A percentile compares a stretch with the other conserved stretches of the same genome.
These are phyloP conservation scores for Epipyxis sp. DNA, from an alignment of 108 stramenopile species.

Conservation along the genomic window DNA sequence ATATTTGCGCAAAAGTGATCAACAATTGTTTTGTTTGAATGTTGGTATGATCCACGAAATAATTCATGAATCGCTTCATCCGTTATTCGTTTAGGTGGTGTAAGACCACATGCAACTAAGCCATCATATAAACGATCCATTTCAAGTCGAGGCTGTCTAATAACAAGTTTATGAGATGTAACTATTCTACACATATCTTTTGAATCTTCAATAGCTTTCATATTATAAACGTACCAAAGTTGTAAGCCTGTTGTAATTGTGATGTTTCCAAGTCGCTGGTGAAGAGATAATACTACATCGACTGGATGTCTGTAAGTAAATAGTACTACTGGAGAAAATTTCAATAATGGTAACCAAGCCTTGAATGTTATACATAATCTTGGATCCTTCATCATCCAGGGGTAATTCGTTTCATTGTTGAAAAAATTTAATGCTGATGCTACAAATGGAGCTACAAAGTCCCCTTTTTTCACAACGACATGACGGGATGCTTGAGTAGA, in stretches of 20 bases:
- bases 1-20: too few species aligned
- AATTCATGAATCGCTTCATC: too few species aligned
- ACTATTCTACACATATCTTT: conserved; percentile 66
- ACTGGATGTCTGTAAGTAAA: conserved; percentile 89
- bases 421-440: not conserved
- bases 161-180: conserved; percentile 69
- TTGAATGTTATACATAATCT: conserved; percentile 78
- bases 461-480: conserved; percentile 47
- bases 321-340: conserved; percentile 69
- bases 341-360: conserved; percentile 71
- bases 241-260: conserved; percentile 65
- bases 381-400: conserved; percentile 83
- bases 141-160: conserved; percentile 65
- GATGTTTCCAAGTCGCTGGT: conserved; percentile 66
- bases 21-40: too few species aligned
- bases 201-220: conserved; percentile 69
- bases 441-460: not conserved
- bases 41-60: too few species aligned
- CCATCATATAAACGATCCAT: conserved; percentile 67
- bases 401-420: conserved; percentile 24
- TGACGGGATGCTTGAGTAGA: conserved; percentile 57
- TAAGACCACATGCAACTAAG: too few species aligned
- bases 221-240: conserved; percentile 80
- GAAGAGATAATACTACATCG: conserved; percentile 79
- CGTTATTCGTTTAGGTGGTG: too few species aligned